These are phyloP conservation scores for Euphorbia celastroides DNA, from an alignment of 441 rosid genomes.

Conservation along the genomic window DNA sequence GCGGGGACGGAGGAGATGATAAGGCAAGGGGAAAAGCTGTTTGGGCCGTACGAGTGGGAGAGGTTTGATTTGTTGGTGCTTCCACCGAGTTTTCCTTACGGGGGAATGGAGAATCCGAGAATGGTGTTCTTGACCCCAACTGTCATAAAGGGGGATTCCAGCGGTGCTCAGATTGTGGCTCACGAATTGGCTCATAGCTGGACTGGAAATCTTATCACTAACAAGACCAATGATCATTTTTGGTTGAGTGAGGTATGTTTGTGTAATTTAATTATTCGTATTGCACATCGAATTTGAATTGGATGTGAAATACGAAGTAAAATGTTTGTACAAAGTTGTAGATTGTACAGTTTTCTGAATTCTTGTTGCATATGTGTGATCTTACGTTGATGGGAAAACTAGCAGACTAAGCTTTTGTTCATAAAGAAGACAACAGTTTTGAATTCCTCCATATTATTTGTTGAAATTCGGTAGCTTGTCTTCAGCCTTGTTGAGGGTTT, in stretches of 20 bases:
- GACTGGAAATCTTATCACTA: conserved; percentile 94
- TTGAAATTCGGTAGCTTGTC: not conserved
- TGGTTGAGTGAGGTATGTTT: conserved; percentile 84
- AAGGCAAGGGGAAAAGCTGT: conserved; percentile 70
- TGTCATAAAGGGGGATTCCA: conserved; percentile 80
- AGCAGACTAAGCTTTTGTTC: not conserved
- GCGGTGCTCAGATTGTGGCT: conserved; percentile 91
- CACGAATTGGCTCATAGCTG: conserved; percentile 98
- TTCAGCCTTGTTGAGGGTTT: not conserved
- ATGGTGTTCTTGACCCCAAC: conserved; percentile 92
- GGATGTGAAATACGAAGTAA: not conserved
- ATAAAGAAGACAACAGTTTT: not conserved
- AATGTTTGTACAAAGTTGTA: not conserved
- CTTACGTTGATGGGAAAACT: not conserved
- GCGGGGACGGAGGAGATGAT: conserved; percentile 87
- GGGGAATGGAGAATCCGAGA: conserved; percentile 95
- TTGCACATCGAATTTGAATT: not conserved
- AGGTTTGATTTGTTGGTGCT: conserved; percentile 80
- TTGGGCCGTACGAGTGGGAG: conserved; percentile 85
- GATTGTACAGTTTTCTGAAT: no score
- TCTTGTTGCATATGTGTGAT: no score
- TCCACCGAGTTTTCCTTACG: conserved; percentile 95
- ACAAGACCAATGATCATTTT: conserved; percentile 78
- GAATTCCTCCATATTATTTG: not conserved
- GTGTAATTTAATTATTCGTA: no score